Conservation (phyloP, 2,329 filamentous ascomycete species). For the Penicillium sp. region DNA sequence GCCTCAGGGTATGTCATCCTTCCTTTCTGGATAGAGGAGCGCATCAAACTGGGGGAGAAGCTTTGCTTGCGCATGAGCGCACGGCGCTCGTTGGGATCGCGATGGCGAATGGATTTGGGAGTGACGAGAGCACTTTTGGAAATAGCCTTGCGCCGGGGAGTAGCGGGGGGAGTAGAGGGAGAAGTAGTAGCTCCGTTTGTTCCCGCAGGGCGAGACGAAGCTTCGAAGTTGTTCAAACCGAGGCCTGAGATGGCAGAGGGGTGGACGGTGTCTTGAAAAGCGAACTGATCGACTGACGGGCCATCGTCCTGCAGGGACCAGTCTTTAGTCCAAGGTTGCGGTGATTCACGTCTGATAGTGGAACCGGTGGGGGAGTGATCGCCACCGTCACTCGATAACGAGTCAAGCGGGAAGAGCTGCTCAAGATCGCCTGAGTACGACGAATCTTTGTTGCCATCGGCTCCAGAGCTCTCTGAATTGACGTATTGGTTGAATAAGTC, state of each 20-base stretch:
- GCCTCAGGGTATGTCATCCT: conserved; percentile 44
- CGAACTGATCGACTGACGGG: conserved; percentile 32
- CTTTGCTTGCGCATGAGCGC: conserved; percentile 43
- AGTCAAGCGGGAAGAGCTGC: conserved; percentile 52
- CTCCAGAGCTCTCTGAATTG: conserved; percentile 55
- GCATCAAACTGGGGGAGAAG: conserved; percentile 55
- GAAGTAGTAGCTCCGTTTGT: conserved; percentile 25
- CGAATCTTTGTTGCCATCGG: conserved; percentile 49
- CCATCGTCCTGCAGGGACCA: conserved; percentile 53
- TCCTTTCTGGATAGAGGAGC: conserved; percentile 48
- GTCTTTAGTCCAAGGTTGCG: conserved; percentile 56
- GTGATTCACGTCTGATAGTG: conserved; percentile 43
- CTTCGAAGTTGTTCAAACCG: conserved; percentile 33
- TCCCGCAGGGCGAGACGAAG: conserved; percentile 25
- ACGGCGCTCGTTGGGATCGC: conserved; percentile 43
- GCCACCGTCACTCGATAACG: conserved; percentile 53
- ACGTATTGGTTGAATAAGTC: conserved; percentile 65
- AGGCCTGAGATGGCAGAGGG: conserved; percentile 35
- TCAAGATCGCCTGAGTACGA: conserved; percentile 51
- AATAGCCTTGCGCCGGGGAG: conserved; percentile 35
- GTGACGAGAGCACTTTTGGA: conserved; percentile 37
- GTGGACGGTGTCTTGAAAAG: conserved; percentile 40
- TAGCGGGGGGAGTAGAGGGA: conserved; percentile 38
- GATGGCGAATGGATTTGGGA: conserved; percentile 40
- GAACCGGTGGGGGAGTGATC: conserved; percentile 51